Percentiles rank a stretch among this genome's conserved stretches.
phyloP scores from a whole-genome alignment of 2,329 filamentous ascomycete genomes.

The Rachicladosporium sp. region DNA sequence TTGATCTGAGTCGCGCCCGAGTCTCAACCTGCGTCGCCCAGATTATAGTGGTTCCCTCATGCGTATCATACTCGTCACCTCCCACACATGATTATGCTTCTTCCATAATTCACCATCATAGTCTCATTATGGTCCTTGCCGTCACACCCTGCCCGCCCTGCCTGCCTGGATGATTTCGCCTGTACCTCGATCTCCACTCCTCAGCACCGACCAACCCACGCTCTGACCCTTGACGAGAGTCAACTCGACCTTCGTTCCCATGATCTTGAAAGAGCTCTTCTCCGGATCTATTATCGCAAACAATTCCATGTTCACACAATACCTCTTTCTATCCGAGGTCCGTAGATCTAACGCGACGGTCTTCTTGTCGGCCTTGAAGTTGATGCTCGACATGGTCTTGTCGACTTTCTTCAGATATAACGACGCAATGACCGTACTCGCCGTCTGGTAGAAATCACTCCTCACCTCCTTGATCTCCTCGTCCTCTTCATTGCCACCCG shows the following conservation, averaged over 20 bases:
- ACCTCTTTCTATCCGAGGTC: constrained; percentile 80
- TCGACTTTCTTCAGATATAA: constrained; percentile 97
- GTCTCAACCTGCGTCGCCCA: too few relatives aligned
- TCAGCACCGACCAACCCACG: constrained; percentile 71
- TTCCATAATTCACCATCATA: too few relatives aligned
- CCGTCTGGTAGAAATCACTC: constrained; percentile 94
- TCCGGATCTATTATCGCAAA: constrained; percentile 65
- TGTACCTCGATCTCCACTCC: constrained; percentile 60
- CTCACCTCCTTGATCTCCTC: constrained; percentile 67
- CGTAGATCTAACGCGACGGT: constrained; percentile 65
- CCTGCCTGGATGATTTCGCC: constrained; percentile 86
- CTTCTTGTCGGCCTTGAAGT: constrained; percentile 48
- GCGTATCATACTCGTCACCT: too few relatives aligned
- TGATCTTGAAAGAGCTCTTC: constrained; percentile 64
- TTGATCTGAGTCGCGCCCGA: too few relatives aligned
- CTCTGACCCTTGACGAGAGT: constrained; percentile 61
- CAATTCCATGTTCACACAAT: constrained; percentile 59
- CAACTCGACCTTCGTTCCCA: constrained; percentile 83
- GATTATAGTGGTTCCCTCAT: too few relatives aligned
- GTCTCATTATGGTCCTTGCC: neutral
- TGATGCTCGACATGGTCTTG: constrained; percentile 62
- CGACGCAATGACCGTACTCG: constrained; percentile 70
- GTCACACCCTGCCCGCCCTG: constrained; percentile 49
- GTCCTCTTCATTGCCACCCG: constrained; percentile 54
- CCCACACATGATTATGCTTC: too few relatives aligned